Evolutionary conservation across 2,329 filamentous ascomycete genomes (phyloP).

Genomic region (Blumeria graminis): DNA sequence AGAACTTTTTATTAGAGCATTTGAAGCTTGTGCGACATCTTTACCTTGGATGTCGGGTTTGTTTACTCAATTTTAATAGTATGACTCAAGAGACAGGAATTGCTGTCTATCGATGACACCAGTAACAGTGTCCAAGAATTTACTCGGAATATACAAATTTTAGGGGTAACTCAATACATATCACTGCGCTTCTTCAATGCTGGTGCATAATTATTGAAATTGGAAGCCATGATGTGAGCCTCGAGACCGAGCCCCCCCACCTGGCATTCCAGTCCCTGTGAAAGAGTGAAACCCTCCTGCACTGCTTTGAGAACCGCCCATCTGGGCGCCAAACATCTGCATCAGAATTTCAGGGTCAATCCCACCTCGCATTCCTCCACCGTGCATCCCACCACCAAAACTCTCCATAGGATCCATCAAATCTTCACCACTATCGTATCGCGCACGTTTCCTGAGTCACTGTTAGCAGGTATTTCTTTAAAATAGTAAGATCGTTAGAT

Average conservation of each 20-base stretch:
- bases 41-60: too few species aligned
- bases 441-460: slow-evolving; percentile 46
- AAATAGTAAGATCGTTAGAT: slow-evolving; percentile 17
- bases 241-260: slow-evolving; percentile 11
- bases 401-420: slow-evolving; percentile 64
- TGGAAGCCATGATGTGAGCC: slow-evolving; percentile 23
- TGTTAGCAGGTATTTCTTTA: slow-evolving; percentile 16
- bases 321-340: slow-evolving; percentile 16
- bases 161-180: too few species aligned
- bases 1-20: too few species aligned
- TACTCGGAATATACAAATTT: too few species aligned
- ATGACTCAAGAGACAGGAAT: too few species aligned
- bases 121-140: too few species aligned
- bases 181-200: too few species aligned
- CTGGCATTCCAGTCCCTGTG: slow-evolving; percentile 25
- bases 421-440: slow-evolving; percentile 84
- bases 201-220: slow-evolving; percentile 23
- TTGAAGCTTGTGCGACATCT: too few species aligned
- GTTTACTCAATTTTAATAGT: too few species aligned
- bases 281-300: slow-evolving; percentile 19
- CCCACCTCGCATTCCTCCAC: slow-evolving; percentile 23
- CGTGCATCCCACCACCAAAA: slow-evolving; percentile 29
- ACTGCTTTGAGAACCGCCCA: slow-evolving; percentile 22
- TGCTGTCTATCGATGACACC: too few species aligned
- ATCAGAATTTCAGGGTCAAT: slow-evolving; percentile 16